Percentiles rank a stretch among this genome's conserved stretches.
phyloP scores from a whole-genome alignment of 2,329 filamentous ascomycete genomes.

The Nothopassalora personata region DNA sequence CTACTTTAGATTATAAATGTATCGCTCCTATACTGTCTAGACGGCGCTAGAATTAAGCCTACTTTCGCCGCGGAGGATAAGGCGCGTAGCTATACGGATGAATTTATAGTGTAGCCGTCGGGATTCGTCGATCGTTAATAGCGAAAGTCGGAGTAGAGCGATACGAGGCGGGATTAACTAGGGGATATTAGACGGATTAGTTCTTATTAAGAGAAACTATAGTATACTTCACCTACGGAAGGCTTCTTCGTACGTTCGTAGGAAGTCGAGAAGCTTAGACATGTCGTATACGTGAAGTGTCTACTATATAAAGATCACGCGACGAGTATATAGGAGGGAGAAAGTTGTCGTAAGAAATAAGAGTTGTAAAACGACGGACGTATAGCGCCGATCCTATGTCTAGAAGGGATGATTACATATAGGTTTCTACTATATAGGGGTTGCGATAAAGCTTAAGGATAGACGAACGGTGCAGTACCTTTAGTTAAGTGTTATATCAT shows the following conservation, averaged over 20 bases:
- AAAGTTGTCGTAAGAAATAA: background rate
- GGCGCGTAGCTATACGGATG: slow-evolving; percentile 71
- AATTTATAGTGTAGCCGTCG: slow-evolving; percentile 77
- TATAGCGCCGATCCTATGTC: background rate
- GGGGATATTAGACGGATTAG: slow-evolving; percentile 6
- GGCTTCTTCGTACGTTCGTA: slow-evolving; percentile 46
- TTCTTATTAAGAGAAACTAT: background rate
- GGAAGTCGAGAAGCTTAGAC: slow-evolving; percentile 56
- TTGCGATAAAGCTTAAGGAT: background rate
- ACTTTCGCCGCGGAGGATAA: slow-evolving; percentile 63
- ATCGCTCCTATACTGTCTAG: slow-evolving; percentile 33
- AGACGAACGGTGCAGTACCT: background rate
- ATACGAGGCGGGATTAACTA: slow-evolving; percentile 67
- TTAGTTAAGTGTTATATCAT: background rate
- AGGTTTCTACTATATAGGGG: background rate
- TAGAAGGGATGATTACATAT: background rate
- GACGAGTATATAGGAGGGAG: background rate
- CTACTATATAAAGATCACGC: background rate
- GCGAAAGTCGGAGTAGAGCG: slow-evolving; percentile 83
- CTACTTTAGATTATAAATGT: slow-evolving; percentile 49
- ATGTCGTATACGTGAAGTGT: slow-evolving; percentile 15
- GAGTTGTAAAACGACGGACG: background rate
- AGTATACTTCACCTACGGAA: slow-evolving; percentile 39
- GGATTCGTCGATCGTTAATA: slow-evolving; percentile 71
- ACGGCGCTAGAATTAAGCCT: slow-evolving; percentile 51